These are phyloP conservation scores for Ophiocordyceps robertsii DNA, from an alignment of 2,329 filamentous ascomycete genomes.

Conservation along the genomic window DNA sequence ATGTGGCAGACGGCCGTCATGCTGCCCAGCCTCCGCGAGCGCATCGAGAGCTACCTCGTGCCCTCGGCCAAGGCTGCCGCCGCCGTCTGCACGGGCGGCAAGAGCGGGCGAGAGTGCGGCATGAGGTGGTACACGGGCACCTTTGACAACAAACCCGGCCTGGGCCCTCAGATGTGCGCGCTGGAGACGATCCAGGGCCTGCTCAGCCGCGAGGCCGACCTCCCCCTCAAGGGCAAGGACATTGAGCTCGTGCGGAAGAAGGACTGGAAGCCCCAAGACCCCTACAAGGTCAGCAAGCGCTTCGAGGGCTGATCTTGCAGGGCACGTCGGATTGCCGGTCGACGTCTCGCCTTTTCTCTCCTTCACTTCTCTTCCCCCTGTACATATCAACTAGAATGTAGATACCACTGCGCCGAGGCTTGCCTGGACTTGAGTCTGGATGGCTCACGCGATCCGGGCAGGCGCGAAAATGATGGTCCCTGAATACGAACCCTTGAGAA, in stretches of 20 bases:
- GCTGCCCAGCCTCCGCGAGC: conserved; percentile 36
- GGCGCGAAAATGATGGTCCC: no score
- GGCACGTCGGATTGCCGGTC: no score
- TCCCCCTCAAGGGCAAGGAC: conserved; percentile 32
- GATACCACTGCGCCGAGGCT: no score
- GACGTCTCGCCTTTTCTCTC: no score
- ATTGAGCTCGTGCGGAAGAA: conserved; percentile 29
- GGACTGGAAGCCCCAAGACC: conserved; percentile 8
- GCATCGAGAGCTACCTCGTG: conserved; percentile 33
- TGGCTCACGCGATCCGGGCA: no score
- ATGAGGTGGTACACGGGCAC: conserved; percentile 46
- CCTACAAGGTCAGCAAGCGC: conserved; percentile 3
- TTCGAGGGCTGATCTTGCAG: neutral
- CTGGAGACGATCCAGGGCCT: conserved; percentile 50
- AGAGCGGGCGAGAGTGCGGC: conserved; percentile 40
- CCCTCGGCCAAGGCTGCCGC: conserved; percentile 42
- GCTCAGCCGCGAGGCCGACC: conserved; percentile 26
- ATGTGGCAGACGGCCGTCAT: conserved; percentile 45
- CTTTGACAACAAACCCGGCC: conserved; percentile 39
- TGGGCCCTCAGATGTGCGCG: conserved; percentile 53
- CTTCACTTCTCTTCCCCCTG: no score
- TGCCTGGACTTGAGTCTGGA: no score
- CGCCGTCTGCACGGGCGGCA: conserved; percentile 41
- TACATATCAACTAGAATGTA: no score
- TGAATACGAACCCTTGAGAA: no score